Evolutionary conservation across 371 early-diverging fungal species (phyloP), one percentile per base, ranked within the genome.

Genomic region (Actinomortierella ambigua): DNA sequence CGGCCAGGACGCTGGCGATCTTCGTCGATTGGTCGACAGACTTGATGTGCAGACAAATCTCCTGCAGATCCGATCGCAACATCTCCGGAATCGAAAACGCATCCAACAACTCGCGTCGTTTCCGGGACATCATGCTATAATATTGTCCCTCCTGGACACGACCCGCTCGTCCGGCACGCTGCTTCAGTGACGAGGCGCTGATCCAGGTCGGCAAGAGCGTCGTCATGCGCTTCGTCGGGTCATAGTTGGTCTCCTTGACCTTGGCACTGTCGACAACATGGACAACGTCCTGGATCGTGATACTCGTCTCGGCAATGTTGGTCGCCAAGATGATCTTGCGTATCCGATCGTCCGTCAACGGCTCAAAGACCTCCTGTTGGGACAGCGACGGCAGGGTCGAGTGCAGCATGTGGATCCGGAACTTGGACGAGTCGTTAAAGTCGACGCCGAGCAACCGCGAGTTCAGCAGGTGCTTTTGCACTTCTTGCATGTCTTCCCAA

Each of bases 221-320:
- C 5, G 88, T 87, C 68, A 94, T 79, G 24, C 87, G 65, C 41
- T 81, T 68, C 13, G 61, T 63, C 1, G 78, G 76, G 59, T 85
- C 82, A 43, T 77, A 78, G 17, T 67, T 68, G 24, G 73, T 63
- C 55, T 83, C 86, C 57, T 90, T 90, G 43, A 85, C 89, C 65
- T 88, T 83, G 7, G 92, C 93, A 1, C 85, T 79, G 61, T 93
- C 93, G 9, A 93, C 76, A 2, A 97, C 95, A 76, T 92, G 92
- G 7, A 85, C 84, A 17, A 95, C 85, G 50, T 91, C 92, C 55
- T 68, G 80, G 54, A 96, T 94, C 0, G 97, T 96, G 48, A 97
- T 89, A 40, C 90, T 88, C 5, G 95, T 95, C 79, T 96, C 97
- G 40, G 95, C 93, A 54, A 97, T 88, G 62, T 97, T 96, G 26